phyloP scores from a whole-genome alignment of 2,329 filamentous ascomycete genomes.

The Aspergillus pseudoglaucus region DNA sequence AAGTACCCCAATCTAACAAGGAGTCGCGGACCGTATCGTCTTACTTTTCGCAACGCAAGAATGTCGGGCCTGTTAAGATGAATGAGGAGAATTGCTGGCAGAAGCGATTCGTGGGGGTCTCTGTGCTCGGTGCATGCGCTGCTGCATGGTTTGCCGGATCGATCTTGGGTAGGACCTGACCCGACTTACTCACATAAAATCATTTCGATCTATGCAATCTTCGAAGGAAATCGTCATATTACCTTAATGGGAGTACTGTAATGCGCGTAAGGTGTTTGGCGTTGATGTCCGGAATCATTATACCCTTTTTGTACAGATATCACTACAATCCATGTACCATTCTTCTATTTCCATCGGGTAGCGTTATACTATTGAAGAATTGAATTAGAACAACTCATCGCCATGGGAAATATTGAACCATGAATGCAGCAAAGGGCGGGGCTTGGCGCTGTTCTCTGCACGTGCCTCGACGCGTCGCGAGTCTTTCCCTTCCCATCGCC shows the following conservation, averaged over 20 bases:
- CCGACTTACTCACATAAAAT: conserved; percentile 7
- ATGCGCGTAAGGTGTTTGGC: neutral
- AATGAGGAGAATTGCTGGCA: conserved; percentile 62
- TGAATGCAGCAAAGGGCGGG: conserved; percentile 7
- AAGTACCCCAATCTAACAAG: conserved; percentile 2
- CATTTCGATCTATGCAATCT: too few species aligned
- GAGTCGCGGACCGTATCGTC: conserved; percentile 5
- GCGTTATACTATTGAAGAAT: too few species aligned
- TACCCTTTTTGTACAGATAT: too few species aligned
- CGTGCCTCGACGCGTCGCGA: conserved; percentile 22
- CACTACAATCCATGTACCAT: too few species aligned
- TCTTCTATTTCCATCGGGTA: too few species aligned
- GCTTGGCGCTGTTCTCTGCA: conserved; percentile 18
- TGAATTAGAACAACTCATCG: neutral
- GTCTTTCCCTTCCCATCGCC: conserved; percentile 6
- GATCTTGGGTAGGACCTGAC: conserved; percentile 20
- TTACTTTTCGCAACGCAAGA: conserved; percentile 28
- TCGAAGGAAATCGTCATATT: too few species aligned
- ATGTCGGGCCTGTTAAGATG: conserved; percentile 50
- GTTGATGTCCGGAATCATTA: neutral
- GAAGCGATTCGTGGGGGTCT: conserved; percentile 36
- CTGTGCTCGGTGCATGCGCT: conserved; percentile 29
- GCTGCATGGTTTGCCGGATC: conserved; percentile 33
- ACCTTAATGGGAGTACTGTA: neutral
- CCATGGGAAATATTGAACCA: neutral